phyloP scores from a whole-genome alignment of 345 rosid species.

The Sonneratia alba region DNA sequence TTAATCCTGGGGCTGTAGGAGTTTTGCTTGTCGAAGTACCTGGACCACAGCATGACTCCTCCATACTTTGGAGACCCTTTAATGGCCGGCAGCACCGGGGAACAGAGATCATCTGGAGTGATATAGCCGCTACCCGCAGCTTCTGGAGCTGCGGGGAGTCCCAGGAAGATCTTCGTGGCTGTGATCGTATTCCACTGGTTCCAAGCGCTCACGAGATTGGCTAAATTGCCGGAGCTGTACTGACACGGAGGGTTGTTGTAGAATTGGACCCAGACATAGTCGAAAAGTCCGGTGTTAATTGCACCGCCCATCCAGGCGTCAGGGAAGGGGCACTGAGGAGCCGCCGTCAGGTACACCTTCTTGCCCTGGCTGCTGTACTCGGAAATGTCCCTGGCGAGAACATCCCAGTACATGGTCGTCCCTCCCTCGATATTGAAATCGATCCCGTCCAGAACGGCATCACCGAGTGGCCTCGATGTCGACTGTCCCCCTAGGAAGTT shows the following conservation, averaged over 20 bases:
- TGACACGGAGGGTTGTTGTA: conserved; percentile 20
- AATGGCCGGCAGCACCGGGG: conserved; percentile 8
- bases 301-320: conserved; percentile 11
- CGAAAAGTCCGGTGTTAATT: conserved; percentile 7
- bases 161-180: conserved; percentile 1
- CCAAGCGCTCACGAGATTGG: conserved; percentile 9
- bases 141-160: conserved; percentile 14
- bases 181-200: neutral
- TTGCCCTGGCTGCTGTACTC: conserved; percentile 1
- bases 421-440: conserved; percentile 18
- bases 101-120: neutral
- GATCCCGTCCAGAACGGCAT: conserved; percentile 16
- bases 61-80: conserved; percentile 12
- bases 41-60: conserved; percentile 20
- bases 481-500: neutral
- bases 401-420: conserved; percentile 1
- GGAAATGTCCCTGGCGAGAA: conserved; percentile 3
- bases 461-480: neutral
- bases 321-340: conserved; percentile 11
- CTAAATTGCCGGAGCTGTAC: conserved; percentile 1
- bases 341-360: conserved; percentile 4
- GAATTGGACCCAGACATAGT: conserved; percentile 22
- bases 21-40: conserved; percentile 1
- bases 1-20: conserved; percentile 6
- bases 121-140: conserved; percentile 11